Evolutionary conservation across 78 protist species (phyloP).

Genomic region (Bigelowiella natans): DNA sequence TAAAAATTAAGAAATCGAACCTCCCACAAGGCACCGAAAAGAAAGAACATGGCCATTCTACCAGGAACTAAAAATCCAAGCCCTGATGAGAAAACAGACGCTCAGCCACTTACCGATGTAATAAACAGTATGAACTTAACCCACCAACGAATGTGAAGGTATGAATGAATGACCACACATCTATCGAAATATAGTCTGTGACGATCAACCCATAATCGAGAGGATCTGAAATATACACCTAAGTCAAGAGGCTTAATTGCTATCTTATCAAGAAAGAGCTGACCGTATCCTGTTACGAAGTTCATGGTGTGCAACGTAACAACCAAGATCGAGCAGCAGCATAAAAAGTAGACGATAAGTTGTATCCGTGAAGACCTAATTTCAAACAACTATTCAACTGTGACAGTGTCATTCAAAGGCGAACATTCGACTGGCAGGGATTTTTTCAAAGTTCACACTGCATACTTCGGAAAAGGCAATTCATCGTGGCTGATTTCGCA

Average conservation of each 20-base stretch:
- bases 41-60: background rate
- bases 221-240: background rate
- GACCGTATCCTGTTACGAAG: background rate
- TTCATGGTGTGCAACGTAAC: background rate
- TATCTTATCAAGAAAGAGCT: background rate
- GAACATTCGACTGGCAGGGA: no score
- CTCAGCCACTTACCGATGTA: background rate
- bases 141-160: background rate
- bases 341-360: background rate
- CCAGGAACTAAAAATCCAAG: background rate
- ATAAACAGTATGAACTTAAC: background rate
- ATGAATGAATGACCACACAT: background rate
- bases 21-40: background rate
- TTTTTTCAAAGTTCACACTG: no score
- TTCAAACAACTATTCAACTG: no score
- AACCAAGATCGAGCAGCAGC: background rate
- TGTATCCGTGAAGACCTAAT: background rate
- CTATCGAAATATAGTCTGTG: background rate
- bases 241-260: no score
- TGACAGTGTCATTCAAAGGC: no score
- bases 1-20: no score
- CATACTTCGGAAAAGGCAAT: no score
- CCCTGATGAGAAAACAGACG: background rate
- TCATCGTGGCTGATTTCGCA: no score
- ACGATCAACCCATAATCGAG: background rate